Conservation (phyloP, 768 basidiomycete species). For the Tylopilus plumbeoviolaceoides region DNA sequence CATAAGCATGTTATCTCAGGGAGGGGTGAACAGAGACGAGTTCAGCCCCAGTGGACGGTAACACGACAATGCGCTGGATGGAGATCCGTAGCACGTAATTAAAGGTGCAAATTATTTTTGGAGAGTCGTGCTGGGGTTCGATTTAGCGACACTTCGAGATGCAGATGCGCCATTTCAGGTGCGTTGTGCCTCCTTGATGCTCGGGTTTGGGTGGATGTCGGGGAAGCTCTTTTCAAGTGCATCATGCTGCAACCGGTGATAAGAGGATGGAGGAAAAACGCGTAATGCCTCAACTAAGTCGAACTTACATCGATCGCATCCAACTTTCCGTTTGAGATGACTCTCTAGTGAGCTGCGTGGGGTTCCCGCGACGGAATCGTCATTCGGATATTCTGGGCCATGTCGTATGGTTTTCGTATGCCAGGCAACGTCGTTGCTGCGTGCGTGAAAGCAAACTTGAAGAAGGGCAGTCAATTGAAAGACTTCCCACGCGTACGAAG, state of each 20-base stretch:
- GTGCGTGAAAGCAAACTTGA: too few species aligned
- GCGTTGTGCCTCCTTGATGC: conserved; percentile 8
- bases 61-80: neutral
- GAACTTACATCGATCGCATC: too few species aligned
- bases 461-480: too few species aligned
- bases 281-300: too few species aligned
- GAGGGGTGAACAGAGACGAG: conserved; percentile 1
- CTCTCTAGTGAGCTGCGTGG: conserved; percentile 84
- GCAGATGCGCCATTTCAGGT: conserved; percentile 3
- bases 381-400: too few species aligned
- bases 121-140: neutral
- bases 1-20: conserved; percentile 11
- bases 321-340: conserved; percentile 88
- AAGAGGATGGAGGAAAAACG: conserved; percentile 34
- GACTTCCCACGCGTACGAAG: too few species aligned
- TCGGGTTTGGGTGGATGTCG: conserved; percentile 33
- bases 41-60: conserved; percentile 1
- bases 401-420: too few species aligned
- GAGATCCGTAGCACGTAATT: conserved; percentile 5
- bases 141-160: neutral
- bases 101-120: neutral
- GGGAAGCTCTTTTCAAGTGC: conserved; percentile 72
- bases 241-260: conserved; percentile 62
- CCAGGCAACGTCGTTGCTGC: too few species aligned
- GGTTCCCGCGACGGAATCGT: conserved; percentile 80